These are phyloP conservation scores for Neltuma alba DNA, from an alignment of 306 rosid genomes.

Conservation along the genomic window DNA sequence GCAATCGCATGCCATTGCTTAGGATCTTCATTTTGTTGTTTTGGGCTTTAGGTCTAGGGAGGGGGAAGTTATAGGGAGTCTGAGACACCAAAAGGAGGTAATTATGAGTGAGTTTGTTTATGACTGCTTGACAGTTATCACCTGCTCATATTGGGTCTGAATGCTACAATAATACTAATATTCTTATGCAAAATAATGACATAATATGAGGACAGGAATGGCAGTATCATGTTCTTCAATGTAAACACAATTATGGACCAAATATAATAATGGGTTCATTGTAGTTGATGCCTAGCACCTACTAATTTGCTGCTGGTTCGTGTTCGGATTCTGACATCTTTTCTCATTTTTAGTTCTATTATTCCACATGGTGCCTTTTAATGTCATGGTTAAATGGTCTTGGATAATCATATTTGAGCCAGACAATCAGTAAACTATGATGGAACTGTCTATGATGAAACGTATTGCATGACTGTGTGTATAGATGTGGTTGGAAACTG, in stretches of 20 bases:
- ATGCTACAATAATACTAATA: conserved; percentile 15
- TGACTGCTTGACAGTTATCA: conserved; percentile 21
- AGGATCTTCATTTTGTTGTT: not conserved
- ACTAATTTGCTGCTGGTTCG: not conserved
- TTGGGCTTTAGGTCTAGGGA: not conserved
- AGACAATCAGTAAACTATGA: not conserved
- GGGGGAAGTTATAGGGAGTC: not conserved
- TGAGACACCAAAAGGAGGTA: not conserved
- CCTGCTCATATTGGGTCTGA: conserved; percentile 8
- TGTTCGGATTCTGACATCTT: conserved; percentile 19
- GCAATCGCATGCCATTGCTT: not conserved
- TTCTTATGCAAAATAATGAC: not conserved
- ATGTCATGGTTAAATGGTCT: not conserved
- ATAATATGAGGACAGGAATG: conserved; percentile 1
- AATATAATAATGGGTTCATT: conserved; percentile 8
- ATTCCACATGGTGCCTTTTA: not conserved
- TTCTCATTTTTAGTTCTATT: conserved; percentile 22
- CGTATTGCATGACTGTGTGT: not conserved
- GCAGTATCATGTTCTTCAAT: not conserved
- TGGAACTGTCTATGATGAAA: conserved; percentile 10
- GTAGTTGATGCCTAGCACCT: conserved; percentile 8
- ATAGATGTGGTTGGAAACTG: not conserved
- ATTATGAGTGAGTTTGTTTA: conserved; percentile 11
- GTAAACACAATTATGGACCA: not conserved
- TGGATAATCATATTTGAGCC: conserved; percentile 14